These are phyloP conservation scores for Macrolepiota albuminosa DNA, from an alignment of 768 basidiomycete genomes.

Conservation along the genomic window DNA sequence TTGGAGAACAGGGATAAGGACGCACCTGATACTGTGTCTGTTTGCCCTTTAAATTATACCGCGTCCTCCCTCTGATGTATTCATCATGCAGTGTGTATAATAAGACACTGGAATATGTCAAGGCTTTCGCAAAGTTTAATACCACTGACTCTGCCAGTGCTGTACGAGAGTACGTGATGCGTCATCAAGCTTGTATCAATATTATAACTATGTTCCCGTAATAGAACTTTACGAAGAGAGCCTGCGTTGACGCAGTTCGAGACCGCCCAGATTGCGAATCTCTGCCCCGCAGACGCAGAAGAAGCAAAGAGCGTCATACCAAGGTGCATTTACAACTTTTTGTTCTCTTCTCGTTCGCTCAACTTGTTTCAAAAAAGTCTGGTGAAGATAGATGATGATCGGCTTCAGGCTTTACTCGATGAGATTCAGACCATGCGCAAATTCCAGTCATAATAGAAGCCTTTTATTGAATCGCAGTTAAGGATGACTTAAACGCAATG, in stretches of 20 bases:
- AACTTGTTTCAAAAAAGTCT: slow-evolving; percentile 42
- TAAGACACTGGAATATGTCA: slow-evolving; percentile 89
- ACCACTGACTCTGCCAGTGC: slow-evolving; percentile 80
- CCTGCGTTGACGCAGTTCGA: slow-evolving; percentile 84
- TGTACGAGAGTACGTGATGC: slow-evolving; percentile 73
- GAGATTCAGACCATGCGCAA: slow-evolving; percentile 90
- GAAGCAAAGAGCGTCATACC: slow-evolving; percentile 91
- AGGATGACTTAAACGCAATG: neutral
- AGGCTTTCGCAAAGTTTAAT: slow-evolving; percentile 87
- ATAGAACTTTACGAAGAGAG: slow-evolving; percentile 74
- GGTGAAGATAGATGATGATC: slow-evolving; percentile 84
- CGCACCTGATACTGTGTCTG: slow-evolving; percentile 82
- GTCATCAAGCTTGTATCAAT: neutral
- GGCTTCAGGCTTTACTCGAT: slow-evolving; percentile 73
- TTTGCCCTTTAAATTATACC: slow-evolving; percentile 15
- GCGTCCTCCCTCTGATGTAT: neutral
- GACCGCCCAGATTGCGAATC: slow-evolving; percentile 87
- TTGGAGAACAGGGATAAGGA: slow-evolving; percentile 85
- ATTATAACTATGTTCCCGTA: neutral
- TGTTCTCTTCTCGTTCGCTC: neutral
- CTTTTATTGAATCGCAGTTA: neutral
- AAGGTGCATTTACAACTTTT: slow-evolving; percentile 44
- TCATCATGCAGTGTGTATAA: slow-evolving; percentile 68
- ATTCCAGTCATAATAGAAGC: slow-evolving; percentile 62
- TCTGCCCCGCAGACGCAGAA: slow-evolving; percentile 83